Conservation (phyloP, 2,329 filamentous ascomycete genomes). For the Fusarium concolor region DNA sequence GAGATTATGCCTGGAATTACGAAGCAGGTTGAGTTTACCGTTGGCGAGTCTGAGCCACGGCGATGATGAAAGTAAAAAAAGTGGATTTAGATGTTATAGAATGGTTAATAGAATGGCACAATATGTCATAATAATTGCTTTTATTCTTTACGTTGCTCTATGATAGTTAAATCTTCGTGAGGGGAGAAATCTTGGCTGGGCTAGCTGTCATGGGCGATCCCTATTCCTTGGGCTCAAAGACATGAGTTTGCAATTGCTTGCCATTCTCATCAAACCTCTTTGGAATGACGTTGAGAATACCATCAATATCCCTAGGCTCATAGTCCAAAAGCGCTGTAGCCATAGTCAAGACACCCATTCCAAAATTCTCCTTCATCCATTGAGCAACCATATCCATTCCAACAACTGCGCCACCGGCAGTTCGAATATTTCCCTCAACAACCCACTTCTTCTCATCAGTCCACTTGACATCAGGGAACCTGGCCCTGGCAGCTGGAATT, state of each 20-base stretch:
- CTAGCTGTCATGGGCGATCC: too few species aligned
- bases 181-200: too few species aligned
- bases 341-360: constrained; percentile 43
- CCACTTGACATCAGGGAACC: constrained; percentile 58
- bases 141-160: too few species aligned
- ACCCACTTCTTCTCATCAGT: constrained; percentile 58
- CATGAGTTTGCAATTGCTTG: constrained; percentile 46
- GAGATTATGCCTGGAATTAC: constrained; percentile 38
- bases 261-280: constrained; percentile 46
- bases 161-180: too few species aligned
- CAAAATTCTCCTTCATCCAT: constrained; percentile 54
- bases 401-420: constrained; percentile 57
- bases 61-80: background rate
- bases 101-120: background rate
- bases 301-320: constrained; percentile 52
- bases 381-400: constrained; percentile 59
- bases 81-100: background rate
- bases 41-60: constrained; percentile 14
- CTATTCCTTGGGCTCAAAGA: background rate
- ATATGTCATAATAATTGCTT: background rate
- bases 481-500: constrained; percentile 46
- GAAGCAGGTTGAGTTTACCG: constrained; percentile 40
- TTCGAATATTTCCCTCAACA: constrained; percentile 60
- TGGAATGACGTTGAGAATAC: constrained; percentile 45
- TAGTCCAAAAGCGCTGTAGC: constrained; percentile 47